phyloP scores from a whole-genome alignment of 805 yeast species.

The Candida dajiaensis region DNA sequence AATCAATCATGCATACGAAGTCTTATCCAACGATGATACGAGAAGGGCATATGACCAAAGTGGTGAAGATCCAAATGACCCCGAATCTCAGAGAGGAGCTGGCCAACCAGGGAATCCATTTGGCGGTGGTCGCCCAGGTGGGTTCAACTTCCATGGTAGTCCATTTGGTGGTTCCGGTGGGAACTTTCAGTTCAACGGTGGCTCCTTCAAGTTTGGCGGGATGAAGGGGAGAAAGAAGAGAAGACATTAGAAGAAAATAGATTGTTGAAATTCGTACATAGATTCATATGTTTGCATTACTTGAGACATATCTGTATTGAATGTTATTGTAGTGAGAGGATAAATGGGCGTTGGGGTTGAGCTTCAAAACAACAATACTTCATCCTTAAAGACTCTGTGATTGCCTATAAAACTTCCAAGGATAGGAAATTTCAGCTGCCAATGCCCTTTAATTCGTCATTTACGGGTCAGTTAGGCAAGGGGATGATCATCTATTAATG shows the following conservation, averaged over 20 bases:
- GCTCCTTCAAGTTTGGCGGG: not conserved
- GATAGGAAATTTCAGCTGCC: too few relatives aligned
- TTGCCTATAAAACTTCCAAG: too few relatives aligned
- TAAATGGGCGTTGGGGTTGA: too few relatives aligned
- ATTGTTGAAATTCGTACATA: not conserved
- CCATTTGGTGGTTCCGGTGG: not conserved
- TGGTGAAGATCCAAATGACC: conserved; percentile 49
- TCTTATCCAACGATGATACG: conserved; percentile 59
- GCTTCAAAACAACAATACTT: too few relatives aligned
- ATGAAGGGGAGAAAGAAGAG: not conserved
- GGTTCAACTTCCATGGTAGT: not conserved
- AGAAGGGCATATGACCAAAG: conserved; percentile 60
- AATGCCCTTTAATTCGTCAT: too few relatives aligned
- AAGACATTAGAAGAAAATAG: not conserved
- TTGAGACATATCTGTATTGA: not conserved
- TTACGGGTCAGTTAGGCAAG: too few relatives aligned
- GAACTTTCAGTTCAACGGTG: not conserved
- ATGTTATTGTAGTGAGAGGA: not conserved
- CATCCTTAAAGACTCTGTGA: too few relatives aligned
- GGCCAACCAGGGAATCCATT: conserved; percentile 2
- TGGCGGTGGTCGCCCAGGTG: conserved; percentile 2
- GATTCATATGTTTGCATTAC: not conserved
- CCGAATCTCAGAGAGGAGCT: conserved; percentile 13
- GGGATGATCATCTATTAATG: too few relatives aligned
- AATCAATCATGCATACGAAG: conserved; percentile 89